These are phyloP conservation scores for Paecilomyces sp. DNA, from an alignment of 2,329 filamentous ascomycete species.

Conservation along the genomic window DNA sequence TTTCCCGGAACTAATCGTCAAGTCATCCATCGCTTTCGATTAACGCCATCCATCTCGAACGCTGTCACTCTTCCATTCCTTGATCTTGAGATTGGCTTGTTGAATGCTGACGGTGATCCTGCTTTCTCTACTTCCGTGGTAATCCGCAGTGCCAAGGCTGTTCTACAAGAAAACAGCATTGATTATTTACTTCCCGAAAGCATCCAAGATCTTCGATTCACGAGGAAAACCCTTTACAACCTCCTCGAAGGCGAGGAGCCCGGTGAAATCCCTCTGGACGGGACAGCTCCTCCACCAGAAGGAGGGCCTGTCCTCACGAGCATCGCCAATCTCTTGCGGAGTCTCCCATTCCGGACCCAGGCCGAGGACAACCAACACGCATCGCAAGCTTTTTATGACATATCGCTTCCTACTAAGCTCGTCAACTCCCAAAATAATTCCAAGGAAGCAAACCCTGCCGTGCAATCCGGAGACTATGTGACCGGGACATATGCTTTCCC, in stretches of 20 bases:
- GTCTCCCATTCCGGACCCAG: conserved; percentile 8
- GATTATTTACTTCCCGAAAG: conserved; percentile 35
- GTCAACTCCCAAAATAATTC: conserved; percentile 1
- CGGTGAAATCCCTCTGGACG: background rate
- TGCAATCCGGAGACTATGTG: conserved; percentile 5
- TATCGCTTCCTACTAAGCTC: conserved; percentile 21
- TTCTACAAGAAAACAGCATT: conserved; percentile 22
- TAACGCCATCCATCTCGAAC: conserved; percentile 23
- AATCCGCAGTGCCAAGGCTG: conserved; percentile 21
- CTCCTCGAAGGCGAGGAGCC: conserved; percentile 9
- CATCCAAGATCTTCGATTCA: conserved; percentile 32
- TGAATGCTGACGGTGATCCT: background rate
- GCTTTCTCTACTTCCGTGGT: conserved; percentile 8
- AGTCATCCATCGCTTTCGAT: conserved; percentile 20
- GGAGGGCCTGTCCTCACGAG: conserved; percentile 9
- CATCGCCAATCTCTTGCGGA: conserved; percentile 15
- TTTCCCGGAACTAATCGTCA: conserved; percentile 7
- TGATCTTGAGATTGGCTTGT: conserved; percentile 22
- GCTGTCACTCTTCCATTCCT: conserved; percentile 20
- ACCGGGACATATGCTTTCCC: conserved; percentile 28
- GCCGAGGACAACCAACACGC: conserved; percentile 1
- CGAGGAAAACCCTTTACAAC: conserved; percentile 22
- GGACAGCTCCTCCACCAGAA: background rate
- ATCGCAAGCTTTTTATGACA: conserved; percentile 21
- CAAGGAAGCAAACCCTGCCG: background rate